Percentiles rank a stretch among this genome's conserved stretches.
These are phyloP conservation scores for Apophysomyces ossiformis DNA, from an alignment of 371 early-diverging fungal genomes.

Conservation along the genomic window DNA sequence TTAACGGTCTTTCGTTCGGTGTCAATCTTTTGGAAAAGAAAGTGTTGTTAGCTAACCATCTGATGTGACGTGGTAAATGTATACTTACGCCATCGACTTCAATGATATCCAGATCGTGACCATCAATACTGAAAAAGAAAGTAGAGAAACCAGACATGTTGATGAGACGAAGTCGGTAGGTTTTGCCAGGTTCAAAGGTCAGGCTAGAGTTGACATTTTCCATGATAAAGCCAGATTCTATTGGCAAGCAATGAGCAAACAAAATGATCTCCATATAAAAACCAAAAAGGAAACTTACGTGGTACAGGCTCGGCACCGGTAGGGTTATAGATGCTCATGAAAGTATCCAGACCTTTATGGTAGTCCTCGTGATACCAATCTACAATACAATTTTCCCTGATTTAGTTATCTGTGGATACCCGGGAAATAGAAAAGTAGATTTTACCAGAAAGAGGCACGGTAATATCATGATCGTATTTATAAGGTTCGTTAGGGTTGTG, in stretches of 20 bases:
- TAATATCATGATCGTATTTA: slow-evolving; percentile 69
- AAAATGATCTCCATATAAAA: slow-evolving; percentile 7
- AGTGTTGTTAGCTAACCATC: neutral
- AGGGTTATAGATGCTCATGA: slow-evolving; percentile 55
- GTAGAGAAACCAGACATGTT: slow-evolving; percentile 70
- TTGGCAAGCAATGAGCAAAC: slow-evolving; percentile 12
- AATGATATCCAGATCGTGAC: slow-evolving; percentile 75
- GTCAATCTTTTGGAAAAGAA: slow-evolving; percentile 27
- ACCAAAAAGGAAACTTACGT: slow-evolving; percentile 25
- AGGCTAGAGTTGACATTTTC: slow-evolving; percentile 32
- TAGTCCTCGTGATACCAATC: slow-evolving; percentile 69
- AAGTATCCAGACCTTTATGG: slow-evolving; percentile 37
- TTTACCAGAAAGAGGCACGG: slow-evolving; percentile 54
- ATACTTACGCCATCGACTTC: slow-evolving; percentile 72
- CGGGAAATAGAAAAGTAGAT: neutral
- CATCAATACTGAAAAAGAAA: slow-evolving; percentile 71
- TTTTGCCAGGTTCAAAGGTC: slow-evolving; percentile 31
- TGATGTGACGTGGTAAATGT: neutral
- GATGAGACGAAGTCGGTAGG: slow-evolving; percentile 51
- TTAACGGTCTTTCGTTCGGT: slow-evolving; percentile 54
- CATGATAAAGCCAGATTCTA: slow-evolving; percentile 58
- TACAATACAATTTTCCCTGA: slow-evolving; percentile 1
- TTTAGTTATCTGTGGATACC: neutral
- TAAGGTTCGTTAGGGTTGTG: slow-evolving; percentile 58
- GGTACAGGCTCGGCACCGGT: slow-evolving; percentile 67